Evolutionary conservation across 768 basidiomycete genomes (phyloP).

Genomic region (Lactarius hengduanensis): DNA sequence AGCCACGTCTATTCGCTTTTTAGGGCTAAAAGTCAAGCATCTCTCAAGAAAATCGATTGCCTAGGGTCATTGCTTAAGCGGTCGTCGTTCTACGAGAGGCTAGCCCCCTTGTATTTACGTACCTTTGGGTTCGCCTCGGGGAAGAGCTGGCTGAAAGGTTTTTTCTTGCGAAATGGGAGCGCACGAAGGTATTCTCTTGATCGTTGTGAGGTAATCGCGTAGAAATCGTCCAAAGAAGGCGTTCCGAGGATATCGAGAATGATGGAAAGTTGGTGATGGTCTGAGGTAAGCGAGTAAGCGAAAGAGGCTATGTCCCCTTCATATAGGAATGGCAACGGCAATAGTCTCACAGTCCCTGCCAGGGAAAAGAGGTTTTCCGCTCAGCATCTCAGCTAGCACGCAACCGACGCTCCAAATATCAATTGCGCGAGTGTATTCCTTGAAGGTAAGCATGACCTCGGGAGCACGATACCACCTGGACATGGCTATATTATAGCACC

Average conservation of each 20-base stretch:
- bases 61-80: conserved; percentile 34
- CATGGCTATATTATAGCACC: conserved; percentile 8
- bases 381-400: conserved; percentile 87
- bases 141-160: conserved; percentile 66
- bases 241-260: conserved; percentile 95
- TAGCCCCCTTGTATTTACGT: conserved; percentile 28
- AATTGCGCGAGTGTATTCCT: conserved; percentile 88
- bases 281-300: conserved; percentile 39
- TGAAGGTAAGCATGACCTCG: conserved; percentile 97
- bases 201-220: conserved; percentile 79
- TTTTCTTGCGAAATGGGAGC: conserved; percentile 81
- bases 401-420: conserved; percentile 89
- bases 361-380: conserved; percentile 90
- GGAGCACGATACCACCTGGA: conserved; percentile 94
- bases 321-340: conserved; percentile 8
- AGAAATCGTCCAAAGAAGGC: conserved; percentile 89
- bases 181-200: conserved; percentile 88
- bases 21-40: conserved; percentile 83
- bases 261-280: conserved; percentile 90
- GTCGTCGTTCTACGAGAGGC: conserved; percentile 2
- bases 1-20: conserved; percentile 82
- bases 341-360: conserved; percentile 79
- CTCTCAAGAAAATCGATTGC: conserved; percentile 78
- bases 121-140: conserved; percentile 71
- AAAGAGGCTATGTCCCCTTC: conserved; percentile 2